A percentile compares a stretch with the other conserved stretches of the same genome.
These are phyloP conservation scores for Camelina neglecta DNA, from an alignment of 345 rosid genomes.

Conservation along the genomic window DNA sequence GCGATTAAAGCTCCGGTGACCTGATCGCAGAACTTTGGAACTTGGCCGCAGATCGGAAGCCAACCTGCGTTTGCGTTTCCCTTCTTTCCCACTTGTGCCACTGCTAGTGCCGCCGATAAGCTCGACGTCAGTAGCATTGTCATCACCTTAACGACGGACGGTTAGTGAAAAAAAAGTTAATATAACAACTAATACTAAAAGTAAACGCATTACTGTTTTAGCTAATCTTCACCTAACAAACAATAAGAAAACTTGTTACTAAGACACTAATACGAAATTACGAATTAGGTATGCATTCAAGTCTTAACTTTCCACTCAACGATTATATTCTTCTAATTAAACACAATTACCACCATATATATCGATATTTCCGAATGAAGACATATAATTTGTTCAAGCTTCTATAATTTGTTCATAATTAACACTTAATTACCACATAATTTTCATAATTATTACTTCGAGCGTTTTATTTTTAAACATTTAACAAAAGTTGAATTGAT, in stretches of 20 bases:
- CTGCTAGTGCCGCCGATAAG: slow-evolving; percentile 76
- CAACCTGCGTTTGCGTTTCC: slow-evolving; percentile 79
- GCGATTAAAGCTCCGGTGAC: slow-evolving; percentile 64
- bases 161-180: slow-evolving; percentile 13
- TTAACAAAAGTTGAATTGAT: not conserved
- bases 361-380: too few species aligned
- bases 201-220: not conserved
- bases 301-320: not conserved
- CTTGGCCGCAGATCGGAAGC: slow-evolving; percentile 78
- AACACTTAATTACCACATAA: not conserved
- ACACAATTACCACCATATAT: not conserved
- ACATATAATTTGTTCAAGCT: not conserved
- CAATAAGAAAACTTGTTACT: not conserved
- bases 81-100: slow-evolving; percentile 74
- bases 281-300: slow-evolving; percentile 4
- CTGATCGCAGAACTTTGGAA: slow-evolving; percentile 68
- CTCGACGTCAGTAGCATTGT: slow-evolving; percentile 64
- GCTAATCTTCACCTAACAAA: slow-evolving; percentile 30
- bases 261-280: not conserved
- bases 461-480: not conserved
- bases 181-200: not conserved
- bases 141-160: slow-evolving; percentile 34
- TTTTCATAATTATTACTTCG: too few species aligned
- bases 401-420: not conserved
- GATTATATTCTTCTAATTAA: not conserved